A percentile compares a stretch with the other conserved stretches of the same genome.
phyloP scores from a whole-genome alignment of 108 stramenopile species.

The Chaetoceros muelleri region DNA sequence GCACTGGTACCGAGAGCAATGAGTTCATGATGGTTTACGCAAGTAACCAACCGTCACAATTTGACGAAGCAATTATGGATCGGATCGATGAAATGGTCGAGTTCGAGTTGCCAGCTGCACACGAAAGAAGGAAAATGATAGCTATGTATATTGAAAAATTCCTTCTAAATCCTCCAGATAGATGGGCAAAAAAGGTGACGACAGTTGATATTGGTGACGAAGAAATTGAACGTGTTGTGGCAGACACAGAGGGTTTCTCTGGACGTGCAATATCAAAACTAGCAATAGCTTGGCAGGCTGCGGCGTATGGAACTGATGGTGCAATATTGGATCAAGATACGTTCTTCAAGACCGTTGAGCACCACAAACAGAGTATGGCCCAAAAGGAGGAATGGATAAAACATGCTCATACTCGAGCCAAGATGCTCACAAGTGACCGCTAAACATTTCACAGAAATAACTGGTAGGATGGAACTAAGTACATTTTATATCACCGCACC shows the following conservation, averaged over 20 bases:
- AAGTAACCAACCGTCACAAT: slow-evolving; percentile 95
- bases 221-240: slow-evolving; percentile 78
- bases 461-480: no score
- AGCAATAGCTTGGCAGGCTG: slow-evolving; percentile 98
- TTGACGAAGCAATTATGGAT: slow-evolving; percentile 96
- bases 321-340: slow-evolving; percentile 69
- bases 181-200: slow-evolving; percentile 67
- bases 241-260: slow-evolving; percentile 87
- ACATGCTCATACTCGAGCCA: slow-evolving; percentile 54
- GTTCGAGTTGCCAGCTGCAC: slow-evolving; percentile 80
- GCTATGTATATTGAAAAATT: slow-evolving; percentile 95
- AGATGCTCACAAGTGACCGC: slow-evolving; percentile 53
- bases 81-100: slow-evolving; percentile 99
- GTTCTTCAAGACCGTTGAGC: slow-evolving; percentile 71
- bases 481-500: no score
- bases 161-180: slow-evolving; percentile 67
- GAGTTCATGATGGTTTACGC: slow-evolving; percentile 99
- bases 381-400: slow-evolving; percentile 74
- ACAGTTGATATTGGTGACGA: slow-evolving; percentile 74
- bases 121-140: slow-evolving; percentile 90
- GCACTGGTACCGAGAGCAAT: slow-evolving; percentile 87
- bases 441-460: no score
- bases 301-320: slow-evolving; percentile 91
- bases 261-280: slow-evolving; percentile 98
- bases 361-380: slow-evolving; percentile 72